Evolutionary conservation across 2,329 filamentous ascomycete genomes (phyloP), one percentile per base, ranked within the genome.

Genomic region (Bisporella sp.): DNA sequence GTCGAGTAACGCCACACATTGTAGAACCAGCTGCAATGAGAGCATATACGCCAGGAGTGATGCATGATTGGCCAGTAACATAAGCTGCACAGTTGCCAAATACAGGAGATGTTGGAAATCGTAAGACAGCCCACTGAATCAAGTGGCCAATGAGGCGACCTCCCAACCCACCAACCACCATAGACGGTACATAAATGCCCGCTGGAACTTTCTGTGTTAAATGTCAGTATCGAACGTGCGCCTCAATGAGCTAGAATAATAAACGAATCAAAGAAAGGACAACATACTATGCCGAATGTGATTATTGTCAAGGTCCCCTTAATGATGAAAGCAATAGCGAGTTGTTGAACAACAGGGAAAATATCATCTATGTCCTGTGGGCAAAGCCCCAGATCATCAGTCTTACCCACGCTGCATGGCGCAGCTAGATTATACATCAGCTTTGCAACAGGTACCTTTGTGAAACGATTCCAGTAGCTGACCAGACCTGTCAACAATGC

Each of bases 161-260:
- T 73, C 96, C 84, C 13, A 99, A 73, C 62, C 93, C 93, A 57
- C 93, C 93, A 13, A 97, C 89, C 31, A 97, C 93, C 93, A 99
- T 99, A 60, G 92, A 96, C 3, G 93, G 93, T 1, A 99, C 91
- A 61, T 99, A 99, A 59, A 99, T 96, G 56, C 93, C 93, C 1
- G 92, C 90, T 7, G 93, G 93, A 0, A 97, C 84, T 75, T 97
- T 97, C 75, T 81, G 40, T 46, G 21, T 13, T 5, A 35, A 33
- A 7, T 5, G 29, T 13, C 21, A 21, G 21, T 21, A 21, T 21
- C 21, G 21, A 21, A 21, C 21, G 21, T 21, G 21, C 4, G 3
- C 31, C 8, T n/a, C 13, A 28, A 45, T 11, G 44, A 45, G 21
- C n/a, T 13, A 9, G 8, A 5, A 32, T 21, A 21, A 21, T 21